Evolutionary conservation across 2,329 filamentous ascomycete species (phyloP).

Genomic region (Cladosporium sp.): DNA sequence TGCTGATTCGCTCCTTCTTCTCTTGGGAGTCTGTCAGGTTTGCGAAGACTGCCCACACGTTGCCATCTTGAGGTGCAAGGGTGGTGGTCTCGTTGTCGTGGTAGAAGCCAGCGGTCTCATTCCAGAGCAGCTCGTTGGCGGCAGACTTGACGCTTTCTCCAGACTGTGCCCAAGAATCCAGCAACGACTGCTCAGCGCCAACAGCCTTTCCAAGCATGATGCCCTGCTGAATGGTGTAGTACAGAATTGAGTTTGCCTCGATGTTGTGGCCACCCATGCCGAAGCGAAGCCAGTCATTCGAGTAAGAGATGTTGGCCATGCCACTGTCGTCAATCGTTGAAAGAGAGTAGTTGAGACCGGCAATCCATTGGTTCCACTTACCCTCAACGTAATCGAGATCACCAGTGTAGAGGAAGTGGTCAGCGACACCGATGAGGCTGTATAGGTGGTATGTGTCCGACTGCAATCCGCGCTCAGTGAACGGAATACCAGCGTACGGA

Average conservation of each 20-base stretch:
- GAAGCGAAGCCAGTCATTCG: conserved; percentile 43
- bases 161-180: conserved; percentile 36
- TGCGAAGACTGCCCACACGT: conserved; percentile 35
- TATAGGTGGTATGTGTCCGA: conserved; percentile 53
- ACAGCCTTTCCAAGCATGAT: conserved; percentile 47
- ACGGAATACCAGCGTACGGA: conserved; percentile 24
- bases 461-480: conserved; percentile 16
- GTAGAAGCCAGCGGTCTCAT: conserved; percentile 28
- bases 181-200: conserved; percentile 33
- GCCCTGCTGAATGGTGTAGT: conserved; percentile 48
- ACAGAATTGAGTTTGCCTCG: conserved; percentile 42
- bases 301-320: conserved; percentile 41
- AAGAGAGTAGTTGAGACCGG: conserved; percentile 36
- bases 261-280: conserved; percentile 46
- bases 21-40: conserved; percentile 25
- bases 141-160: conserved; percentile 39
- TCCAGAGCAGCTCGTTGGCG: conserved; percentile 30
- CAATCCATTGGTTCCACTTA: conserved; percentile 40
- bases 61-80: conserved; percentile 50
- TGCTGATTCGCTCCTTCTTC: conserved; percentile 29
- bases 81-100: conserved; percentile 35
- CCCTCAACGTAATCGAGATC: conserved; percentile 35
- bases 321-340: conserved; percentile 20
- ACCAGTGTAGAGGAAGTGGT: conserved; percentile 37
- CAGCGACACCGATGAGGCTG: conserved; percentile 40